Conservation (phyloP, 164 flowering plant species). For the Platanus orientalis region DNA sequence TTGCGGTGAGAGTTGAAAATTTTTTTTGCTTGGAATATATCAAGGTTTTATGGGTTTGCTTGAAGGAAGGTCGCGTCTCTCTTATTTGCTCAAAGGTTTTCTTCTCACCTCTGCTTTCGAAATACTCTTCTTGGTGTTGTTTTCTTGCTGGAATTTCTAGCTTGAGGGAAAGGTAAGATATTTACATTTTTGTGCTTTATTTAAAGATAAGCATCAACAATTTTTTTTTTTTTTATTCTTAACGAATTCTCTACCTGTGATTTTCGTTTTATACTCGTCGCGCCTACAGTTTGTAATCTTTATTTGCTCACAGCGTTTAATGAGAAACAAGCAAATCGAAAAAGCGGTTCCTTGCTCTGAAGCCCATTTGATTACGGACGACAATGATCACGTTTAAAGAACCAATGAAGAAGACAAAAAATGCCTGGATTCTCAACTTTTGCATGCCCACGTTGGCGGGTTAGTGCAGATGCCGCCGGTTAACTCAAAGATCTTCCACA, state of each 20-base stretch:
- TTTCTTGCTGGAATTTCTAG: background rate
- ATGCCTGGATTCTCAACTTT: slow-evolving; percentile 80
- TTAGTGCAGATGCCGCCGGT: slow-evolving; percentile 85
- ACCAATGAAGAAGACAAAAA: slow-evolving; percentile 43
- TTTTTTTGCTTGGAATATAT: no score
- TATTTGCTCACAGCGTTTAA: background rate
- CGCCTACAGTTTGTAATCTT: background rate
- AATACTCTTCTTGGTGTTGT: background rate
- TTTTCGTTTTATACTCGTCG: no score
- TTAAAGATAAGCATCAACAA: no score
- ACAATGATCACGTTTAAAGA: slow-evolving; percentile 50
- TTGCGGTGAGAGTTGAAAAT: no score
- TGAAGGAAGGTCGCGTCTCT: no score
- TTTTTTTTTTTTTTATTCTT: no score
- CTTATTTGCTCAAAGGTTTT: background rate
- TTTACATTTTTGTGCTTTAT: background rate
- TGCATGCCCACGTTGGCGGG: slow-evolving; percentile 98
- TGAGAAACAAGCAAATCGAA: no score
- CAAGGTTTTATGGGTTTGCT: no score
- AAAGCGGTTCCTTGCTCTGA: slow-evolving; percentile 1
- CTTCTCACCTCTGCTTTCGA: background rate
- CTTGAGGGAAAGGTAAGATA: background rate
- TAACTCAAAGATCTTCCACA: slow-evolving; percentile 70
- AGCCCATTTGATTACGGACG: background rate
- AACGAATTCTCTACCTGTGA: no score